A percentile compares a stretch with the other conserved stretches of the same genome.
These are phyloP conservation scores for Monoraphidium neglectum DNA, from an alignment of 139 green algal genomes.

Conservation along the genomic window DNA sequence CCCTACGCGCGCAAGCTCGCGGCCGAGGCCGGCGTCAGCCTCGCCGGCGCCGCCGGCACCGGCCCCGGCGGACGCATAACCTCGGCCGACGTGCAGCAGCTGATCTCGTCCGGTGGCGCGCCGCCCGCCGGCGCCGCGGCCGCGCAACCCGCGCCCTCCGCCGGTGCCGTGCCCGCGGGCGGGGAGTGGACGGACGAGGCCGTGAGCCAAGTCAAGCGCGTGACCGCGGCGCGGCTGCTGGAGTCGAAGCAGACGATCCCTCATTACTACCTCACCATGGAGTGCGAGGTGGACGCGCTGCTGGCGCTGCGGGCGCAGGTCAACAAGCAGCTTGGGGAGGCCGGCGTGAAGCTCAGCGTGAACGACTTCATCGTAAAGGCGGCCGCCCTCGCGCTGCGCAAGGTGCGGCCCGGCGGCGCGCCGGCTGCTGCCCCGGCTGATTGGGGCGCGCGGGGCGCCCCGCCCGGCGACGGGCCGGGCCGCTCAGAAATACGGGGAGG, in stretches of 20 bases:
- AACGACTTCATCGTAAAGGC: slow-evolving; percentile 99
- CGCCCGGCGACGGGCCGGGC: too few species aligned
- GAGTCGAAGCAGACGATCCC: slow-evolving; percentile 96
- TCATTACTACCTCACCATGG: slow-evolving; percentile 97
- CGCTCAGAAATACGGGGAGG: too few species aligned
- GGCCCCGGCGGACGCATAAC: slow-evolving; percentile 83
- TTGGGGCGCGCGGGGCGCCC: too few species aligned
- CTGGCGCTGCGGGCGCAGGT: slow-evolving; percentile 57
- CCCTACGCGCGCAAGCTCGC: slow-evolving; percentile 84
- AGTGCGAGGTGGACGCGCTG: slow-evolving; percentile 68
- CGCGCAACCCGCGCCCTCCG: neutral
- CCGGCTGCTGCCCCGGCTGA: too few species aligned
- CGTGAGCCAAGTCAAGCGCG: slow-evolving; percentile 73
- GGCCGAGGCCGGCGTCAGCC: slow-evolving; percentile 63
- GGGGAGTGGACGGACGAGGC: neutral
- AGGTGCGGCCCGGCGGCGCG: slow-evolving; percentile 72
- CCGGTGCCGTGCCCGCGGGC: neutral
- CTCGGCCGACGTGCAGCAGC: slow-evolving; percentile 71
- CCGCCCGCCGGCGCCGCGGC: neutral
- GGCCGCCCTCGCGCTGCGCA: slow-evolving; percentile 73
- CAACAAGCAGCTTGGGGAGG: slow-evolving; percentile 55
- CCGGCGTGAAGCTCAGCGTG: slow-evolving; percentile 83
- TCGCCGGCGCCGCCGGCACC: slow-evolving; percentile 55
- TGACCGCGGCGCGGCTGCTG: slow-evolving; percentile 89
- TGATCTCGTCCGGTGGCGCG: slow-evolving; percentile 4